Percentiles rank a stretch among this genome's conserved stretches.
phyloP scores from a whole-genome alignment of 2,329 filamentous ascomycete genomes.

The Ilyonectria mors-panacis region DNA sequence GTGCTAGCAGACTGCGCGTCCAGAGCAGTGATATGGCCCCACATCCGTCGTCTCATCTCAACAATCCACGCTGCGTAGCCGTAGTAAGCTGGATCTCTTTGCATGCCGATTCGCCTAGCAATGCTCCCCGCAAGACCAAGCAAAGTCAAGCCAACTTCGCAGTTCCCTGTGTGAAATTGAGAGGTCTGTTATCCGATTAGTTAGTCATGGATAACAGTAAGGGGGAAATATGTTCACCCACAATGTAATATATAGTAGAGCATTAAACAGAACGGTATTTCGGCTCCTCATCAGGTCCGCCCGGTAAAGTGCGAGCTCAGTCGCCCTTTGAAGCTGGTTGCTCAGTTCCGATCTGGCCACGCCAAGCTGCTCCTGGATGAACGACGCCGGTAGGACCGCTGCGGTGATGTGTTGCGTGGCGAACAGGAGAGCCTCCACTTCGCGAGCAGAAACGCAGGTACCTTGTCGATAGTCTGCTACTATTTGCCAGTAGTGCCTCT shows the following conservation, averaged over 20 bases:
- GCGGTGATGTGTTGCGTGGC: conserved; percentile 33
- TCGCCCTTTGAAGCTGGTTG: conserved; percentile 30
- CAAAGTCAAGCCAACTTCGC: conserved; percentile 29
- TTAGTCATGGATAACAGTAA: background rate
- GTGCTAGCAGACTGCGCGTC: conserved; percentile 27
- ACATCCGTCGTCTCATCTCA: conserved; percentile 33
- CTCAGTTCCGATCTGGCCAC: conserved; percentile 19
- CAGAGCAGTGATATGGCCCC: conserved; percentile 32
- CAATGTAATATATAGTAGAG: conserved; percentile 31
- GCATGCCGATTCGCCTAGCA: conserved; percentile 33
- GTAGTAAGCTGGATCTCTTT: conserved; percentile 34
- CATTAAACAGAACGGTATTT: conserved; percentile 30
- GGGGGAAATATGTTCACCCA: conserved; percentile 5
- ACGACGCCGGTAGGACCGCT: conserved; percentile 17
- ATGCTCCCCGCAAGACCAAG: conserved; percentile 33
- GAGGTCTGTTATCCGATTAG: conserved; percentile 22
- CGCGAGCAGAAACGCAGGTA: conserved; percentile 12
- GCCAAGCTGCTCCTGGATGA: conserved; percentile 25
- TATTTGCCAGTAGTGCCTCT: conserved; percentile 33
- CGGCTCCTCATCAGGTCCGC: conserved; percentile 35
- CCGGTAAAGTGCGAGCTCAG: conserved; percentile 30
- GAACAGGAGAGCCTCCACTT: conserved; percentile 34
- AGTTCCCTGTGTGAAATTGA: conserved; percentile 36
- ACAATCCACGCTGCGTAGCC: conserved; percentile 35
- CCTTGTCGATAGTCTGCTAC: conserved; percentile 30